Evolutionary conservation across 2,329 filamentous ascomycete species (phyloP), one percentile per base, ranked within the genome.

Genomic region (Cytospora piceae): DNA sequence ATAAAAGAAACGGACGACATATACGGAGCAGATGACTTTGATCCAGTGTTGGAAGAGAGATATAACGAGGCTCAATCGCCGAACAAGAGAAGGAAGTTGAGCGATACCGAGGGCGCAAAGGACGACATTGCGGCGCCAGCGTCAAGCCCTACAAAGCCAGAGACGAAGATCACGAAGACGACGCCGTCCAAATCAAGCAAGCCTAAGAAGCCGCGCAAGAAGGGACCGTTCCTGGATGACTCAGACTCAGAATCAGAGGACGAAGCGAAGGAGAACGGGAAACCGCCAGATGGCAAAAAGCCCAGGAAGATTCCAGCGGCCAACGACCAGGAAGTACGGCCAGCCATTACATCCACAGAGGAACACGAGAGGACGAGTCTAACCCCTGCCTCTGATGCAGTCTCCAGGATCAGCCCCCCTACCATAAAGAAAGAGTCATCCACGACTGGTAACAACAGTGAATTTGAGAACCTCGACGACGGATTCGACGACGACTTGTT

Each of bases 191-290:
- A 59, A 39, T 42, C 29, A 61, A 22, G 17, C 49, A 68, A 72
- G 59, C 64, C 71, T 6, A 74, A 73, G 39, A 79, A 74, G 65
- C 73, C 65, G 9, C 72, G 72, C 20, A n/a, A 22, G 27, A 81
- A 76, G 64, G 87, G 86, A 0, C 90, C 90, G 0, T 94, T 94
- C 70, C 73, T 93, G 51, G 85, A 90, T 65, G 90, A 93, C 67
- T 92, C 90, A 0, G 86, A 88, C 58, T 84, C 81, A 59, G 86
- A 85, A 56, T 32, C 52, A n/a, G 60, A 62, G 8, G 3, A 24
- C 29, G 77, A 77, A 22, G 79, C 80, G 4, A 70, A 73, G 22
- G 79, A 80, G 4, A 70, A 73, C 22, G 65, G 53, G 9, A 62
- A 72, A 4, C 22, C 52, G 3, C 20, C 56, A 17, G 29, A 14